phyloP scores from a whole-genome alignment of 805 yeast genomes.

The Yamadazyma philogaea region DNA sequence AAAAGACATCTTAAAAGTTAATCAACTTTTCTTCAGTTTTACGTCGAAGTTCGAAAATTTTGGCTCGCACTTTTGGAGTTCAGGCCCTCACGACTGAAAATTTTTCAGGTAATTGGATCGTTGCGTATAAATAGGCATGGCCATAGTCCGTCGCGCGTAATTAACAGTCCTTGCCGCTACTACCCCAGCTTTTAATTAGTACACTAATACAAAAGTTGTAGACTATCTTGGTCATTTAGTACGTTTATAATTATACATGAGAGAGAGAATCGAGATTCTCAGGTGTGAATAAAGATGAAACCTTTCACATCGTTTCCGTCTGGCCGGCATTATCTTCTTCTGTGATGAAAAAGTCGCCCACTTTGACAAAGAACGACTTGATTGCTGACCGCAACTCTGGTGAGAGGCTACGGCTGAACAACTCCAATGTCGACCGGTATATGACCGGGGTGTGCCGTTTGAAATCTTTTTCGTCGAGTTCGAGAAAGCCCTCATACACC shows the following conservation, averaged over 20 bases:
- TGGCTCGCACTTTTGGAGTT: constrained; percentile 9
- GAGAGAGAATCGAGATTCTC: no score
- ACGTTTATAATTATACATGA: no score
- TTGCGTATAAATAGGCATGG: constrained; percentile 5
- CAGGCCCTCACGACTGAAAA: constrained; percentile 10
- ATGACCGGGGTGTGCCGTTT: constrained; percentile 52
- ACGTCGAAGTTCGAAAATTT: constrained; percentile 10
- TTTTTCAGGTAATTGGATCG: constrained; percentile 1
- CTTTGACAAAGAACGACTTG: constrained; percentile 53
- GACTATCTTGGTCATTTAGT: no score
- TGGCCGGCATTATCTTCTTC: constrained; percentile 2
- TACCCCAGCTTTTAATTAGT: constrained; percentile 4
- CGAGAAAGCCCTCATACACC: constrained; percentile 76
- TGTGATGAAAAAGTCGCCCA: constrained; percentile 40
- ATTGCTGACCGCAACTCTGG: constrained; percentile 61
- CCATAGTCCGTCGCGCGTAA: constrained; percentile 2
- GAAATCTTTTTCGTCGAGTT: constrained; percentile 74
- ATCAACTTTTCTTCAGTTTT: constrained; percentile 8
- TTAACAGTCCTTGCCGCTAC: not conserved
- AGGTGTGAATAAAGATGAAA: not conserved
- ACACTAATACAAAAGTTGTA: not conserved
- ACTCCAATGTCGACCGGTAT: constrained; percentile 55
- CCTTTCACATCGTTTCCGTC: not conserved
- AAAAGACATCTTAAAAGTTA: constrained; percentile 34
- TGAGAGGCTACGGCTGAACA: constrained; percentile 60